Conservation (phyloP, 345 rosid genomes). For the Litchi chinensis region DNA sequence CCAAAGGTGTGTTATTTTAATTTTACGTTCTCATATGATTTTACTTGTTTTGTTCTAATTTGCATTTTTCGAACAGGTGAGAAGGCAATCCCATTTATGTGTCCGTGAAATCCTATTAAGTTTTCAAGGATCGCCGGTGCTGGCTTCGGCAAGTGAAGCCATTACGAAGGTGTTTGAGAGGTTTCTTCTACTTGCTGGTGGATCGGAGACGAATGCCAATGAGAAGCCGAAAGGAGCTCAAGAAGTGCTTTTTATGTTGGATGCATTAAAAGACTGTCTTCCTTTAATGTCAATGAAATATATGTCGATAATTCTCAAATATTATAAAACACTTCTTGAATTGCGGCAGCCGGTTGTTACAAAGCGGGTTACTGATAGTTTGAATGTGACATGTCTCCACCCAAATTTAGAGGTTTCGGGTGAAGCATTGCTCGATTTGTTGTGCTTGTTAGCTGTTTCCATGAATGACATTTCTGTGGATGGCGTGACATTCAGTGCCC, state of each 20-base stretch:
- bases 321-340: slow-evolving; percentile 64
- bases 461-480: slow-evolving; percentile 67
- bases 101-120: slow-evolving; percentile 59
- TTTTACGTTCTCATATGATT: not conserved
- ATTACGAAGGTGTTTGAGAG: slow-evolving; percentile 60
- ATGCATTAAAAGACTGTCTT: slow-evolving; percentile 75
- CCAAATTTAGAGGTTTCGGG: slow-evolving; percentile 58
- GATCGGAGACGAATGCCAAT: slow-evolving; percentile 47
- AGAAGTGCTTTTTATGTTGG: slow-evolving; percentile 68
- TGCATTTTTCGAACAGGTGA: slow-evolving; percentile 51
- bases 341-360: slow-evolving; percentile 64
- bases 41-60: not conserved
- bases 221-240: slow-evolving; percentile 79
- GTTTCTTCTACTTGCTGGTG: slow-evolving; percentile 68
- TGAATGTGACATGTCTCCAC: slow-evolving; percentile 61
- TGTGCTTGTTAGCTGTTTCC: slow-evolving; percentile 62
- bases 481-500: slow-evolving; percentile 70
- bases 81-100: slow-evolving; percentile 67
- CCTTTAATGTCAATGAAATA: slow-evolving; percentile 66
- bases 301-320: slow-evolving; percentile 53
- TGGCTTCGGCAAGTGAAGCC: slow-evolving; percentile 73
- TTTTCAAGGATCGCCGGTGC: slow-evolving; percentile 51
- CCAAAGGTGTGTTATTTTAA: slow-evolving; percentile 58
- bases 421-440: slow-evolving; percentile 65
- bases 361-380: slow-evolving; percentile 70